Conservation (phyloP, 2,329 filamentous ascomycete species). For the Fusarium verticillioides region DNA sequence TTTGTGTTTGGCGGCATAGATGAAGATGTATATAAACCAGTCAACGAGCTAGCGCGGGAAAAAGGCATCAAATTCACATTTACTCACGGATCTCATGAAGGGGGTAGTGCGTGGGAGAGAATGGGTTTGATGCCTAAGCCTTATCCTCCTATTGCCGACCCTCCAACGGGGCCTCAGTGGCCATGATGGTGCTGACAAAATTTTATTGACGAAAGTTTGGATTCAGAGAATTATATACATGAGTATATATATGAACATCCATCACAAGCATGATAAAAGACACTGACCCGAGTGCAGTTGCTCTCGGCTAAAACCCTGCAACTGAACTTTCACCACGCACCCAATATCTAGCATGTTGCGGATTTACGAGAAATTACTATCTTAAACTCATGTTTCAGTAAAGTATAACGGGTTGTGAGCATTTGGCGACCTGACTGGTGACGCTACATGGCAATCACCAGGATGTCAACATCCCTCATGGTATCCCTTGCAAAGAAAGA, state of each 20-base stretch:
- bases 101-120: not conserved
- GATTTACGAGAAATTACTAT: no score
- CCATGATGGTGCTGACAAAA: not conserved
- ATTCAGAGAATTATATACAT: not conserved
- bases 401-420: no score
- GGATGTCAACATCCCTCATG: no score
- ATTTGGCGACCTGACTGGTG: no score
- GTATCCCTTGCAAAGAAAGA: no score
- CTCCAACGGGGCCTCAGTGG: not conserved
- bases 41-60: rapidly evolving
- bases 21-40: rapidly evolving
- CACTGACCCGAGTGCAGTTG: not conserved
- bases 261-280: not conserved
- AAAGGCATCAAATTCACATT: not conserved
- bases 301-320: no score
- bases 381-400: no score
- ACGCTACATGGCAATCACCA: no score
- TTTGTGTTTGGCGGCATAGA: not conserved
- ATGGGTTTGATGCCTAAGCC: not conserved
- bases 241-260: no score
- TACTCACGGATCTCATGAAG: rapidly evolving
- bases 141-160: not conserved
- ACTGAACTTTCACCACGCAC: no score
- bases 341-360: no score
- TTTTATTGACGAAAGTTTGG: not conserved